Base-by-base conservation (phyloP, 1,284 basidiomycete genomes). In the Farysia itapuensis region DNA sequence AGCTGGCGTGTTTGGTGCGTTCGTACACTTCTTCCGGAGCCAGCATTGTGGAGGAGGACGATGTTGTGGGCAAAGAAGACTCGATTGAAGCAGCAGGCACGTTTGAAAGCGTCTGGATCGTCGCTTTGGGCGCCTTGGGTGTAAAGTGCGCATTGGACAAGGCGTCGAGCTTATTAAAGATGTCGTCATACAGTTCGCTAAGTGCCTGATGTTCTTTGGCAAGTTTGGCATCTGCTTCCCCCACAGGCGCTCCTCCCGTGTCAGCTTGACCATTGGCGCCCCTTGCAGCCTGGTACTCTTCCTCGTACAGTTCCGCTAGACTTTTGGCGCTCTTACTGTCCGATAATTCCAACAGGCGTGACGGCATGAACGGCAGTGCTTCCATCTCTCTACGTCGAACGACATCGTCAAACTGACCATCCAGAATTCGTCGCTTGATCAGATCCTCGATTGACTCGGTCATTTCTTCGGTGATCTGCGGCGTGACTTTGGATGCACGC, bases 241-340 rank as follows among this genome's bases (percentile, higher is more conserved):
- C 87, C 3, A 79, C 79, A 9, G 79, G 75, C 1, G 80, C 77
- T 15, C 81, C 78, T 1, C 72, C 77, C 18, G 76, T 79, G 48
- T 51, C 45, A 16, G 53, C 50, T 20, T 31, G 47, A 32, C 49
- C 39, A 2, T 35, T 39, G 20, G 21, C 47, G 43, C 84, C 42
- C 80, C 84, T n/a, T 78, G 83, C 82, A 2, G 85, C 84, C 37
- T 86, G 81, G 78, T 88, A 98, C 60, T 95, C 92, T 58, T 89
- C 87, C 77, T 96, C 95, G 78, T 98, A 98, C 49, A 97, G 89
- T 79, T 98, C 89, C 6, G 92, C 92, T 25, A 99, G 83, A 0
- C 89, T 92, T 77, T 92, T 88, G 43, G 49, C 40, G 43, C 64
- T 70, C 65, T 74, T 75, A 33, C 84, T 85, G 70, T 96, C 93